Base-by-base conservation (phyloP, 768 basidiomycete genomes). In the Xerocomus potaroensis region DNA sequence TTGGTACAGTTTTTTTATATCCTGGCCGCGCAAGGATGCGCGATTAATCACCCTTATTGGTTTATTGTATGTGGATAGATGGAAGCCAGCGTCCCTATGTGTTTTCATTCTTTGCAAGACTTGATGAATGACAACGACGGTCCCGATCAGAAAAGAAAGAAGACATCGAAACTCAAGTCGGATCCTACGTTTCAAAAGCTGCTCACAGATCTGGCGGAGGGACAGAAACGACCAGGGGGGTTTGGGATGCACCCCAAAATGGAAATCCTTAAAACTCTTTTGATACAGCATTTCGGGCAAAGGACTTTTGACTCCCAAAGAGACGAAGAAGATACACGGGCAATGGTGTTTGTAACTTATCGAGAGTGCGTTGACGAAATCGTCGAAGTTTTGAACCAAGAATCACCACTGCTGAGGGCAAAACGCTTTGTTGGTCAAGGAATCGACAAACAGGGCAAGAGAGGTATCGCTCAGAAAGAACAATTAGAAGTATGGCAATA, bases 281-380 rank as follows among this genome's bases (percentile, higher is more conserved):
- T 91, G 6, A 66, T 94, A 15, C 79, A 89, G 35, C 87, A 96
- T 65, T 96, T 97, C 60, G 64, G 64, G 26, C 54, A 54, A 43
- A 47, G 49, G 40, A 54, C 62, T 27, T 78, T 75, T 4, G 69
- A 78, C 47, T n/a, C n/a, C n/a, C n/a, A n/a, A n/a, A 74, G 75
- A 7, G 67, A 67, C 16, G 74, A 63, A 11, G 60, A 41, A 9
- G 63, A 57, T 37, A 91, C 91, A 2, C 77, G 84, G 50, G 89
- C 85, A 16, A 99, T 98, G 87, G 89, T 99, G 15, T 99, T 98
- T 62, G 86, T 87, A 43, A 84, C 87, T n/a, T 94, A 80, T 64
- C 74, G 96, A 47, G 83, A 88, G 43, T 89, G 84, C 29, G 91
- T 98, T 10, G 89, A 94, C 49, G 93, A 97, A 67, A 83, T 98